A percentile compares a stretch with the other conserved stretches of the same genome.
These are phyloP conservation scores for Flaveria bidentis DNA, from an alignment of 129 eudicot species.

Conservation along the genomic window DNA sequence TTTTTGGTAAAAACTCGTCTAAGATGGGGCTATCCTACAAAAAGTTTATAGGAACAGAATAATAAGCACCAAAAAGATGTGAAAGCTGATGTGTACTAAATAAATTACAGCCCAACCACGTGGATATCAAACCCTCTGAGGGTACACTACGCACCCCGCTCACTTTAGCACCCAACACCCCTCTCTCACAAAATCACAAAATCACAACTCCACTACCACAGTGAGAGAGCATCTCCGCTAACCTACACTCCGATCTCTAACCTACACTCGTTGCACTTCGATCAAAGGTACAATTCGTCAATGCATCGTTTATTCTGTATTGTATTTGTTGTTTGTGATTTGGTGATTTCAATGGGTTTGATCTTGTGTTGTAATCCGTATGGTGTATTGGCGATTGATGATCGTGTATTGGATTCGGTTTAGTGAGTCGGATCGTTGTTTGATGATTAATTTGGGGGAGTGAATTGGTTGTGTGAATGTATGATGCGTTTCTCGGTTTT, in stretches of 20 bases:
- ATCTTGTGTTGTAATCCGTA: constrained; percentile 7
- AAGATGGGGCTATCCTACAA: not conserved
- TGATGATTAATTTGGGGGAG: constrained; percentile 13
- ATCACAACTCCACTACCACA: not conserved
- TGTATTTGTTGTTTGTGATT: not conserved
- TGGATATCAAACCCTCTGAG: constrained; percentile 28
- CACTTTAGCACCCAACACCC: constrained; percentile 38
- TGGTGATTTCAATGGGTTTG: not conserved
- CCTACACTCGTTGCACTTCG: constrained; percentile 17
- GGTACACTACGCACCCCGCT: constrained; percentile 38
- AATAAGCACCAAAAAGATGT: constrained; percentile 15
- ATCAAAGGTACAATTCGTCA: constrained; percentile 33
- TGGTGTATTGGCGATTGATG: constrained; percentile 13
- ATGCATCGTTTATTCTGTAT: not conserved
- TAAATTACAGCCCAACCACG: constrained; percentile 34
- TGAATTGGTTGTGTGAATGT: not conserved
- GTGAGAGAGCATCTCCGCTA: constrained; percentile 21
- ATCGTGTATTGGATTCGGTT: constrained; percentile 7
- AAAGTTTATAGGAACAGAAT: constrained; percentile 13
- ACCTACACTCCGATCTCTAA: constrained; percentile 10
- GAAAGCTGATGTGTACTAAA: constrained; percentile 25
- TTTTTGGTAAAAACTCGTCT: too few species aligned
- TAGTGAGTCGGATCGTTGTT: constrained; percentile 22
- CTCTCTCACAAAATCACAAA: constrained; percentile 1
- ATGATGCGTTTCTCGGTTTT: constrained; percentile 20